Percentiles rank a stretch among this genome's conserved stretches.
Conservation (phyloP, 2,329 filamentous ascomycete genomes). For the Epichloe coenophiala region DNA sequence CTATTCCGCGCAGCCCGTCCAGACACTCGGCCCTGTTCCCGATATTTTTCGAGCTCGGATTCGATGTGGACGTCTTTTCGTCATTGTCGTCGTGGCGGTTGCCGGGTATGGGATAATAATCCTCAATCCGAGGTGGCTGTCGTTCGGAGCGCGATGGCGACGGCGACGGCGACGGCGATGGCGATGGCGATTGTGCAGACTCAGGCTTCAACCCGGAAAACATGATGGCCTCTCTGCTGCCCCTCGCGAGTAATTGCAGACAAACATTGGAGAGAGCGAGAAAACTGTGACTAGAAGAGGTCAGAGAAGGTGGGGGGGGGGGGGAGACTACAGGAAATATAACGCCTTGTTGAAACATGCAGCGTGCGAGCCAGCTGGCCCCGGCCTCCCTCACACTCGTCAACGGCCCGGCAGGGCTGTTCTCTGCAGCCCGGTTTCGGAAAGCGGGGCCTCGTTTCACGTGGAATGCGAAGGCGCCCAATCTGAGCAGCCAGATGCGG, state of each 20-base stretch:
- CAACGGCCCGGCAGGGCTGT: too few relatives aligned
- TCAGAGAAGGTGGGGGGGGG: too few relatives aligned
- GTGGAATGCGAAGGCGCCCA: too few relatives aligned
- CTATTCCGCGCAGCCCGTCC: conserved; percentile 28
- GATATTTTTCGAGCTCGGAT: conserved; percentile 4
- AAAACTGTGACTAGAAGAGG: too few relatives aligned
- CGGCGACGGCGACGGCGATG: too few relatives aligned
- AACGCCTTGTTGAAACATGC: too few relatives aligned
- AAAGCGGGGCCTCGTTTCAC: too few relatives aligned
- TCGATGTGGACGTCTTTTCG: not conserved
- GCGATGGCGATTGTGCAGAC: not conserved
- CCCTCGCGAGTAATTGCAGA: not conserved
- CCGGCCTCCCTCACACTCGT: too few relatives aligned
- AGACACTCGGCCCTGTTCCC: conserved; percentile 24
- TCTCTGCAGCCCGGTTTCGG: too few relatives aligned
- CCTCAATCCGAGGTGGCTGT: not conserved
- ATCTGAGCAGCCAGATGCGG: too few relatives aligned
- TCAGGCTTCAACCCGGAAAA: not conserved
- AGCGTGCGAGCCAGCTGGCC: too few relatives aligned
- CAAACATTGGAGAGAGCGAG: not conserved
- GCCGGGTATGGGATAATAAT: not conserved
- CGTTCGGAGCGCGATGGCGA: not conserved
- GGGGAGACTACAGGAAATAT: too few relatives aligned
- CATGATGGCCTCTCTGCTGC: not conserved
- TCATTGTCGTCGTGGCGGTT: not conserved